Conservation (phyloP, 139 green algal species). For the Nannochloris sp. region DNA sequence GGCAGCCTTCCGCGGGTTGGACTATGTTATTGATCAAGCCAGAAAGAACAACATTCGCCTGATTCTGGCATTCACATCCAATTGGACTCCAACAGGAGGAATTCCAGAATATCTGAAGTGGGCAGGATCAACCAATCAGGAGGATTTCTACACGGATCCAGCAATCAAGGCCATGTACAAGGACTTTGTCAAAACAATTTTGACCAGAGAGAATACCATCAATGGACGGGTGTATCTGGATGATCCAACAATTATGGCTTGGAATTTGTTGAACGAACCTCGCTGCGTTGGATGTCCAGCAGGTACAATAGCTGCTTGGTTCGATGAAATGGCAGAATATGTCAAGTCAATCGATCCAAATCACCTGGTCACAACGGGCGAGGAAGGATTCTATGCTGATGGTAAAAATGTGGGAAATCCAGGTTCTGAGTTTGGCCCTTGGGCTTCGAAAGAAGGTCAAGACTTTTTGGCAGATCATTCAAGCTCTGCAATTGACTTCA, state of each 20-base stretch:
- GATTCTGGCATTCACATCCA: constrained; percentile 43
- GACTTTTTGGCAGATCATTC: constrained; percentile 43
- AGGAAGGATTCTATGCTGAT: constrained; percentile 50
- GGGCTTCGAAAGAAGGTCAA: constrained; percentile 25
- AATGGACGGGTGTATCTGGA: constrained; percentile 33
- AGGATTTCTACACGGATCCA: constrained; percentile 41
- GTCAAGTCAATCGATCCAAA: constrained; percentile 39
- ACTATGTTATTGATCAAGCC: constrained; percentile 48
- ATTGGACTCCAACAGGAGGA: constrained; percentile 41
- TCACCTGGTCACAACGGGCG: constrained; percentile 43
- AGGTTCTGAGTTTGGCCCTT: constrained; percentile 13
- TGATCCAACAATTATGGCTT: constrained; percentile 42
- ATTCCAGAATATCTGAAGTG: constrained; percentile 39
- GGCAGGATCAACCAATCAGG: constrained; percentile 9
- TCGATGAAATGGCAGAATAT: constrained; percentile 16
- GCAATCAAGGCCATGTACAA: constrained; percentile 17
- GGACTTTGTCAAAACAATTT: constrained; percentile 16
- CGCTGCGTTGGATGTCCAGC: constrained; percentile 5
- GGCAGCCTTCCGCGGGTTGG: constrained; percentile 34
- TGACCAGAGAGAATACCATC: constrained; percentile 35
- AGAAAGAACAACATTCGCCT: constrained; percentile 35
- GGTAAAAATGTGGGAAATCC: constrained; percentile 22
- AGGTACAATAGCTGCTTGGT: constrained; percentile 22
- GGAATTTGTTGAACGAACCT: constrained; percentile 47
- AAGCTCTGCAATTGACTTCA: constrained; percentile 37